Conservation (phyloP, 352 stramenopile genomes). For the Peronospora farinosa region DNA sequence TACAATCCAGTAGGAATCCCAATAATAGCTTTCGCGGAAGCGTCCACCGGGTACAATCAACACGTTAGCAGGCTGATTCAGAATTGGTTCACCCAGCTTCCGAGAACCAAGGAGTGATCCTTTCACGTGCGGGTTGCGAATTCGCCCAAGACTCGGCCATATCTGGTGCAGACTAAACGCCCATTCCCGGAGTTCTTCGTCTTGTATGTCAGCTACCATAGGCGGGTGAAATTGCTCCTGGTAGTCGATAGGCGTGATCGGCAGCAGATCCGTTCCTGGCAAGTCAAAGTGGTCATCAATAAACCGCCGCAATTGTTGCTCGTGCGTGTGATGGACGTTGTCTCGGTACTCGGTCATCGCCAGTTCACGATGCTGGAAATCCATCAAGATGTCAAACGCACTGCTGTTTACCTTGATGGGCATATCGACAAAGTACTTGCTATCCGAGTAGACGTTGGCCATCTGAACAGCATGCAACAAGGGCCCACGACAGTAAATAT, state of each 20-base stretch:
- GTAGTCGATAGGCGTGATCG: slow-evolving; percentile 67
- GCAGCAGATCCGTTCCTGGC: slow-evolving; percentile 64
- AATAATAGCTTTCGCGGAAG: slow-evolving; percentile 92
- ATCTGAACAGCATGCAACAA: slow-evolving; percentile 71
- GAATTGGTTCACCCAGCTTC: slow-evolving; percentile 28
- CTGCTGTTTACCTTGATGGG: slow-evolving; percentile 79
- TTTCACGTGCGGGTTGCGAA: slow-evolving; percentile 43
- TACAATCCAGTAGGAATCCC: slow-evolving; percentile 92
- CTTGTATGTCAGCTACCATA: slow-evolving; percentile 46
- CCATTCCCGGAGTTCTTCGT: slow-evolving; percentile 53
- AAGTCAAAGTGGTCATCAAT: slow-evolving; percentile 79
- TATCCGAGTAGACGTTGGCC: slow-evolving; percentile 77
- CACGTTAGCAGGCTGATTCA: slow-evolving; percentile 43
- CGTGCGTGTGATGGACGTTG: slow-evolving; percentile 23
- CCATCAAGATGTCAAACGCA: slow-evolving; percentile 58
- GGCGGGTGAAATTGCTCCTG: slow-evolving; percentile 44
- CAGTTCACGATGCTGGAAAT: slow-evolving; percentile 54
- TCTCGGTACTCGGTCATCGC: slow-evolving; percentile 48
- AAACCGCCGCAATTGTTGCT: slow-evolving; percentile 50
- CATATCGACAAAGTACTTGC: slow-evolving; percentile 92
- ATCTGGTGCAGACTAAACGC: slow-evolving; percentile 63
- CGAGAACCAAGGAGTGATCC: slow-evolving; percentile 50
- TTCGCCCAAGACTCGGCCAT: slow-evolving; percentile 65
- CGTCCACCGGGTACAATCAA: slow-evolving; percentile 85
- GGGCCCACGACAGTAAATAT: slow-evolving; percentile 68